Conservation (phyloP, 2,329 filamentous ascomycete species). For the Polytolypa hystricis region DNA sequence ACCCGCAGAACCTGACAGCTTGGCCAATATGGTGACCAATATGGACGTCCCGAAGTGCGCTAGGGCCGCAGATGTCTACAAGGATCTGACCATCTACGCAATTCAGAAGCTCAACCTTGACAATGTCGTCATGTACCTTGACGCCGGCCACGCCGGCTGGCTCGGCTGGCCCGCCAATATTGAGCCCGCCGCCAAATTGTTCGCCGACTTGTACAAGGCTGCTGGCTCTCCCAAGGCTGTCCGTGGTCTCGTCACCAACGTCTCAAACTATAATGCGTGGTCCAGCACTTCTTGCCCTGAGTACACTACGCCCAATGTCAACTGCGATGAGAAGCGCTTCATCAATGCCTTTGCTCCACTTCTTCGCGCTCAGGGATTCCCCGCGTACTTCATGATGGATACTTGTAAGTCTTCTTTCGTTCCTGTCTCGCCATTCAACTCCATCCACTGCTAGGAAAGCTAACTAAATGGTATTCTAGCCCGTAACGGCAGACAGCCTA, state of each 20-base stretch:
- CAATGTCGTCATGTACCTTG: slow-evolving; percentile 54
- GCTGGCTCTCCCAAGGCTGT: slow-evolving; percentile 38
- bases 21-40: slow-evolving; percentile 55
- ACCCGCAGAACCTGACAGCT: slow-evolving; percentile 49
- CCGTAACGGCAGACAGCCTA: slow-evolving; percentile 53
- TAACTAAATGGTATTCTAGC: slow-evolving; percentile 21
- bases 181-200: slow-evolving; percentile 38
- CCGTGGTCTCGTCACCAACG: slow-evolving; percentile 46
- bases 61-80: slow-evolving; percentile 44
- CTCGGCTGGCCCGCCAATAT: slow-evolving; percentile 53
- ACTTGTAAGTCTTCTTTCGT: slow-evolving; percentile 33
- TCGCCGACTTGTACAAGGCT: slow-evolving; percentile 36
- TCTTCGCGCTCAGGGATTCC: slow-evolving; percentile 36
- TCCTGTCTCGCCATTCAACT: no score
- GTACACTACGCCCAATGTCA: slow-evolving; percentile 35
- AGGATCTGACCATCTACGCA: slow-evolving; percentile 32
- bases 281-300: slow-evolving; percentile 34
- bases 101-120: slow-evolving; percentile 36
- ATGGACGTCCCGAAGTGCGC: slow-evolving; percentile 44
- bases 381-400: slow-evolving; percentile 46
- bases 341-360: slow-evolving; percentile 42
- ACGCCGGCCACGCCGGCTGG: slow-evolving; percentile 55
- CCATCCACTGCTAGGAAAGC: not conserved
- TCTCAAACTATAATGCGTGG: slow-evolving; percentile 50
- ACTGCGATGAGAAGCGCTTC: slow-evolving; percentile 44